phyloP scores from a whole-genome alignment of 2,329 filamentous ascomycete species.

The Paraconiothyrium brasiliense region DNA sequence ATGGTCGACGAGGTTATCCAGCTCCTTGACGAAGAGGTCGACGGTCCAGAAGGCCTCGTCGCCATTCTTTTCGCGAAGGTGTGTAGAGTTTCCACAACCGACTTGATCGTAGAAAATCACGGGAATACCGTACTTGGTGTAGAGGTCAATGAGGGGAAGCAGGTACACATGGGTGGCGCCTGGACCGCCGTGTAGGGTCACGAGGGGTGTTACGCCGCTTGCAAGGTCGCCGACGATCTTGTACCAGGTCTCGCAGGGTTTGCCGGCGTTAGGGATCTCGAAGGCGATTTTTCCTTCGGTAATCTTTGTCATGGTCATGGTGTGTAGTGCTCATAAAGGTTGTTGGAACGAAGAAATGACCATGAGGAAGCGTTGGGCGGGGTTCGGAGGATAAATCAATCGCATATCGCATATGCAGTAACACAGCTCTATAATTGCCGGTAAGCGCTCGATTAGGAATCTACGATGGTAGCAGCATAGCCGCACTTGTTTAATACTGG shows the following conservation, averaged over 20 bases:
- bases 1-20: slow-evolving; percentile 58
- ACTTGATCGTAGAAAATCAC: slow-evolving; percentile 66
- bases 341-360: neutral
- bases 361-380: neutral
- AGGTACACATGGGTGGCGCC: slow-evolving; percentile 44
- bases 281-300: slow-evolving; percentile 3
- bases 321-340: neutral
- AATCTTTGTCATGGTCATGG: neutral
- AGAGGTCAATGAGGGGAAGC: slow-evolving; percentile 50
- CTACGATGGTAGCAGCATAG: neutral
- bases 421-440: neutral
- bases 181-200: slow-evolving; percentile 52
- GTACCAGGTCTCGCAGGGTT: slow-evolving; percentile 42
- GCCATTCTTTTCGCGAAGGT: slow-evolving; percentile 56
- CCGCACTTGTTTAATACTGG: neutral
- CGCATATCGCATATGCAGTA: neutral
- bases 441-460: neutral
- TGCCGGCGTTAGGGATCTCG: slow-evolving; percentile 1
- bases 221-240: slow-evolving; percentile 41
- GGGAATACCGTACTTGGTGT: slow-evolving; percentile 51
- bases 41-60: slow-evolving; percentile 60
- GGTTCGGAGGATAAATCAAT: neutral
- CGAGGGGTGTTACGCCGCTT: slow-evolving; percentile 20
- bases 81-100: slow-evolving; percentile 61
- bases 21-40: slow-evolving; percentile 59